Evolutionary conservation across 1,284 basidiomycete genomes (phyloP).

Genomic region (Fomitopsis pinicola): DNA sequence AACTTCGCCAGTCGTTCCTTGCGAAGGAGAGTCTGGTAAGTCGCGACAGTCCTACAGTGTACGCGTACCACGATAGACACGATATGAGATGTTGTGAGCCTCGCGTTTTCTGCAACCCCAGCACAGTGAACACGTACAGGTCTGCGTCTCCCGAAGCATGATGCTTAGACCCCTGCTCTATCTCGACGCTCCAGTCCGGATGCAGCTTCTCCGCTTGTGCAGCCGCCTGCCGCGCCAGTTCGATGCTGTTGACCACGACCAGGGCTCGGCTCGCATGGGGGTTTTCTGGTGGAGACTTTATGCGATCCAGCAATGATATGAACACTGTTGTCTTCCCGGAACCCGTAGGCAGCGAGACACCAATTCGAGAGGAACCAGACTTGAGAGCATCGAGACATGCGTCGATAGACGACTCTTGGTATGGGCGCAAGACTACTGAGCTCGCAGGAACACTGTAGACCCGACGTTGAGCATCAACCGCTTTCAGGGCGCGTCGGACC

Average conservation of each 20-base stretch:
- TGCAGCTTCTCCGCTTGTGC: conserved; percentile 64
- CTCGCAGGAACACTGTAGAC: conserved; percentile 9
- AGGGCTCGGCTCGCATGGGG: conserved; percentile 56
- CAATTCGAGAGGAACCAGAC: conserved; percentile 68
- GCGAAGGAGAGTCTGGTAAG: conserved; percentile 84
- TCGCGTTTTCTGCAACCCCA: neutral
- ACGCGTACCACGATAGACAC: neutral
- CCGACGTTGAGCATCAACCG: conserved; percentile 5
- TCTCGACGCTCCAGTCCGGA: conserved; percentile 79
- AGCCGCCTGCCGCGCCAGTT: conserved; percentile 88
- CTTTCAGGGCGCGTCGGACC: conserved; percentile 2
- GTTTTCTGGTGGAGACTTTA: conserved; percentile 39
- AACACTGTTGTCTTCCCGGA: conserved; percentile 95
- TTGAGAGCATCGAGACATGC: conserved; percentile 74
- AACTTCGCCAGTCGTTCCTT: conserved; percentile 76
- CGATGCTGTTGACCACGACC: conserved; percentile 83
- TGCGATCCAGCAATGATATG: conserved; percentile 69
- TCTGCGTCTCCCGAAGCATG: conserved; percentile 81
- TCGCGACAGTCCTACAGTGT: conserved; percentile 75
- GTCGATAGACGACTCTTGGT: conserved; percentile 84
- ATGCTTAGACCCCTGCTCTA: conserved; percentile 84
- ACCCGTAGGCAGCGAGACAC: conserved; percentile 91
- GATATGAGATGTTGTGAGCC: neutral
- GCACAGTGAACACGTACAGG: conserved; percentile 44
- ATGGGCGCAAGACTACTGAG: conserved; percentile 65